A percentile compares a stretch with the other conserved stretches of the same genome.
phyloP scores from a whole-genome alignment of 306 rosid species.

The Vicia sativa region DNA sequence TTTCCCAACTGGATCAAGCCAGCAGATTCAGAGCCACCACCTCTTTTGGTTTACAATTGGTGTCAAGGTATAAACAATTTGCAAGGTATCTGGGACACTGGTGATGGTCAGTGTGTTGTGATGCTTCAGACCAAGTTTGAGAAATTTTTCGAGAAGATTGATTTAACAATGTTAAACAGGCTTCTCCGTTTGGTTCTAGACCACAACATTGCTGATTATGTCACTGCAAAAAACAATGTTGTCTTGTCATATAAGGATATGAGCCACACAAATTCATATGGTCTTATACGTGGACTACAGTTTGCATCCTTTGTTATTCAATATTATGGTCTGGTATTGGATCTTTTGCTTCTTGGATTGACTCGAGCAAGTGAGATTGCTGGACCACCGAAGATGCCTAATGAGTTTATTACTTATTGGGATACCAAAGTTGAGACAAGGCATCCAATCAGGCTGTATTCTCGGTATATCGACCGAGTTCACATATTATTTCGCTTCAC shows the following conservation, averaged over 20 bases:
- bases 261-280: constrained; percentile 98
- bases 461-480: constrained; percentile 91
- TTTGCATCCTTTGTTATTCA: constrained; percentile 98
- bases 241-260: constrained; percentile 97
- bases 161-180: constrained; percentile 93
- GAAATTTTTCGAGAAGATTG: constrained; percentile 96
- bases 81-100: constrained; percentile 90
- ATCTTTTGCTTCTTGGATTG: constrained; percentile 92
- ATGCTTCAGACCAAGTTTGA: constrained; percentile 99
- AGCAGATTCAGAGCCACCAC: constrained; percentile 99
- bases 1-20: constrained; percentile 99
- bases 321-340: constrained; percentile 90
- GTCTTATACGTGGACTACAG: constrained; percentile 98
- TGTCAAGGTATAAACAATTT: constrained; percentile 98
- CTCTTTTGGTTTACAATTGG: constrained; percentile 98
- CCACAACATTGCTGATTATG: constrained; percentile 97
- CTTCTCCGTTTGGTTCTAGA: constrained; percentile 92
- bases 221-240: constrained; percentile 96
- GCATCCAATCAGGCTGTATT: constrained; percentile 94
- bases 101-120: constrained; percentile 96
- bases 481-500: constrained; percentile 95
- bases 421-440: constrained; percentile 98
- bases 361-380: constrained; percentile 99
- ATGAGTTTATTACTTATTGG: constrained; percentile 94
- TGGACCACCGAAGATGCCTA: constrained; percentile 98